Evolutionary conservation across 2,329 filamentous ascomycete genomes (phyloP), one percentile per base, ranked within the genome.

Genomic region (Pseudocercospora fijiensis): DNA sequence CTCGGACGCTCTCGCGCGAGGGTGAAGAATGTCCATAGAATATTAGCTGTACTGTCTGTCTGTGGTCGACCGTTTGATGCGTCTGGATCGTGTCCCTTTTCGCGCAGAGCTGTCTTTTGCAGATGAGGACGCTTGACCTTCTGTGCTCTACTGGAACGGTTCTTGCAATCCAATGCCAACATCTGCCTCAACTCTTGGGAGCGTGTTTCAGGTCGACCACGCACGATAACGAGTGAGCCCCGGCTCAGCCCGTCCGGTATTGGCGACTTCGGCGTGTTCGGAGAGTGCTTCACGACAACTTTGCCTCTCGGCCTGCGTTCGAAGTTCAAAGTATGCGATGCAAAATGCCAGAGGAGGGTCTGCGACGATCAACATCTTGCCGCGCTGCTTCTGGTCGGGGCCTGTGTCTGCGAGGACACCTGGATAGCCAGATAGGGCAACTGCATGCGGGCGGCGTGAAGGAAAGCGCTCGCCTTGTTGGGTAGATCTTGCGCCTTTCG

Each of bases 361-460:
- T 4, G 28, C 10, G 16, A 27, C 20, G 11, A 30, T 18, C 26
- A 11, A 2, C 2, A 9, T 20, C 20, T 49, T 18, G 45, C 45
- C 18, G 57, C 9, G 18, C 22, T 60, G 45, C 57, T 47, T 47
- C n/a, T n/a, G n/a, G n/a, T n/a, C n/a, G n/a, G n/a, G 9, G 57
- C 45, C 26, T 51, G 51, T 27, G 20, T 45, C 18, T 26, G 18
- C 3, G 33, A 18, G 37, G 18, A n/a, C 45, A 49, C 45, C 45
- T 49, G 18, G 20, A 24, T 16, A n/a, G 41, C 62, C 62, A 52
- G 57, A 64, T 64, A 57, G 53, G 58, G 57, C 62, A 61, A 52
- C 30, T 58, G 7, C 28, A 61, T 37, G 57, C 62, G 61, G 27
- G 27, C 33, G 41, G 16, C 3, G 51, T 30, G 51, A 22, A 37